A percentile compares a stretch with the other conserved stretches of the same genome.
These are phyloP conservation scores for Chlamydomonas sphaeroides DNA, from an alignment of 139 green algal genomes.

Conservation along the genomic window DNA sequence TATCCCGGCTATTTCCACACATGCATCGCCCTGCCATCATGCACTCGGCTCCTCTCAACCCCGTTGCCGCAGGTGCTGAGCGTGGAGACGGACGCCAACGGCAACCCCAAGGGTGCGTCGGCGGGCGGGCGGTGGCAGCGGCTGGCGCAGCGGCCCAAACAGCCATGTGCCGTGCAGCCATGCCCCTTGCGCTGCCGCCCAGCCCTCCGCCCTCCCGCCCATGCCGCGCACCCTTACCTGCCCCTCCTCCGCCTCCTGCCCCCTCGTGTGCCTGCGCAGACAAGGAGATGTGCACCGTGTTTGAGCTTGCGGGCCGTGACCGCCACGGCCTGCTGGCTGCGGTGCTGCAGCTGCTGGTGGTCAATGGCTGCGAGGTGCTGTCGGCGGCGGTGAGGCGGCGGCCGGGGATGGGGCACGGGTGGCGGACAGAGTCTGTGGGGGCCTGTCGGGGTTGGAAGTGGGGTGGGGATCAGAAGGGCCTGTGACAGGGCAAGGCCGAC, in stretches of 20 bases:
- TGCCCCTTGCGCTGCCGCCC: too few species aligned
- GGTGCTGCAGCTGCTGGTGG: constrained; percentile 83
- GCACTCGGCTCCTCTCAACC: background rate
- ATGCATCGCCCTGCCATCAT: too few species aligned
- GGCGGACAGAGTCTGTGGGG: background rate
- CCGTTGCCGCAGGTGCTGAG: constrained; percentile 66
- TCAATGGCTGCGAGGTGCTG: constrained; percentile 87
- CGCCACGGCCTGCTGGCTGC: constrained; percentile 84
- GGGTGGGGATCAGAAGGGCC: too few species aligned
- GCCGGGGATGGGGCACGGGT: background rate
- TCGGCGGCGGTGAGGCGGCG: constrained; percentile 72
- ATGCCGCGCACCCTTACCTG: too few species aligned
- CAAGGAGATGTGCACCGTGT: constrained; percentile 64
- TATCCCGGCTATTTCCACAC: background rate
- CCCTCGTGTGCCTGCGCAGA: background rate
- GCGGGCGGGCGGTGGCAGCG: too few species aligned
- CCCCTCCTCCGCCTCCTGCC: too few species aligned
- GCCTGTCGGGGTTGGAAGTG: too few species aligned
- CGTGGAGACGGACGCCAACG: constrained; percentile 49
- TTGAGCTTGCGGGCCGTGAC: constrained; percentile 91
- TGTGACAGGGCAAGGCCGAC: too few species aligned
- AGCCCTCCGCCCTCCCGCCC: too few species aligned
- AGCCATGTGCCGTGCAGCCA: too few species aligned
- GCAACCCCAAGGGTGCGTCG: constrained; percentile 31
- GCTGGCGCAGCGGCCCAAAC: too few species aligned